Base-by-base conservation (phyloP, 148 eudicot species). In the Diospyros lotus region DNA sequence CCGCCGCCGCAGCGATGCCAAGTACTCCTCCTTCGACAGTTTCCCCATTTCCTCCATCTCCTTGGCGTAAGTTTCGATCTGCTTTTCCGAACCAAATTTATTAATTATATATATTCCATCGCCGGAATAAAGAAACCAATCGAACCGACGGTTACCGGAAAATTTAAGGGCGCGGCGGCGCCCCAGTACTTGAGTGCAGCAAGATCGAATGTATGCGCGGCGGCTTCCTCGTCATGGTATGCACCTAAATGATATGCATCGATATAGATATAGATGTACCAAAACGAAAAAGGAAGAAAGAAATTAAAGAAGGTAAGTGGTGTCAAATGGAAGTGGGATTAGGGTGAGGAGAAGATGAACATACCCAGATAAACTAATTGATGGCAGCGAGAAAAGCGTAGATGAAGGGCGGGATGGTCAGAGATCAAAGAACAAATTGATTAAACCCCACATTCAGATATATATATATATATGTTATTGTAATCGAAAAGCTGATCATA, bases 151-250 rank as follows among this genome's bases (percentile, higher is more conserved):
- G 58, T 54, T 80, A 95, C 99, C 81, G 88, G 87, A 76, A 95
- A 95, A 87, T 95, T 95, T 68, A 95, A 87, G 18, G 84, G 82
- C 5, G 93, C 84, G 14, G 78, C 70, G 18, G 90, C 82, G 9
- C 99, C 99, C 99, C 99, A 93, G 38, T 90, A 95, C 81, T 95
- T 95, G 74, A 95, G 91, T 51, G 99, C 99, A 64, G 99, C 99
- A 66, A 91, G 88, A 80, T 95, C 99, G 50, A 90, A 95, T 66
- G 98, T 93, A 42, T 86, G 89, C 60, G 97, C 98, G 6, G 99
- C 99, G 76, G 87, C 91, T 43, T 84, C 92, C 81, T 95, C 99
- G 70, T 87, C 84, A 61, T 93, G 97, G 80, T 95, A 95, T 52
- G 99, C 99, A 40, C 99, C 99, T 95, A 73, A 76, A 87, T 72